These are phyloP conservation scores for Calocera cornea DNA, from an alignment of 768 basidiomycete species.

Conservation along the genomic window DNA sequence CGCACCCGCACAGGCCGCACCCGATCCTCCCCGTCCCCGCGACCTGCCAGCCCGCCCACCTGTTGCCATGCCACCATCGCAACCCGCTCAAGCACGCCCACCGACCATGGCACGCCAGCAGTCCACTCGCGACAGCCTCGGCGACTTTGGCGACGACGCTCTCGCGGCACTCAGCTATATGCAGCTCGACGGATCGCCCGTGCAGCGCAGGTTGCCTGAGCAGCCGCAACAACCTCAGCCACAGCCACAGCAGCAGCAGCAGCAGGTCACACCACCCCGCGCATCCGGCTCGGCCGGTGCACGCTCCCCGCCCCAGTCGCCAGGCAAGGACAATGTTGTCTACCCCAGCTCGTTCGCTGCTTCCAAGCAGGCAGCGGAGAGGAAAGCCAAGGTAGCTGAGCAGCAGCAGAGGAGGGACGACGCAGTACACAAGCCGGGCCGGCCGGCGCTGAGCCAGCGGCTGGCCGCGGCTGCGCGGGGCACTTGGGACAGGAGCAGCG, in stretches of 20 bases:
- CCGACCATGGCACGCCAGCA: background rate
- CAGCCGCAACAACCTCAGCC: constrained; percentile 23
- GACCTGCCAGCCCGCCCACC: too few relatives aligned
- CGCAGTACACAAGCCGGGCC: constrained; percentile 60
- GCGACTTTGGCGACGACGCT: background rate
- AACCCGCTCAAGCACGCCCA: too few relatives aligned
- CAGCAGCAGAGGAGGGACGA: constrained; percentile 72
- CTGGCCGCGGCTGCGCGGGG: constrained; percentile 28
- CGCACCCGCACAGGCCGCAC: background rate
- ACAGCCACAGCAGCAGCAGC: constrained; percentile 27
- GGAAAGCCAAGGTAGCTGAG: constrained; percentile 71
- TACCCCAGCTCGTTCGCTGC: constrained; percentile 56
- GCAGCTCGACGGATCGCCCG: background rate
- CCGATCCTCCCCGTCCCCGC: too few relatives aligned
- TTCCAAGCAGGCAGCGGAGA: constrained; percentile 67
- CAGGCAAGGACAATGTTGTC: constrained; percentile 19
- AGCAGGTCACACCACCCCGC: constrained; percentile 24
- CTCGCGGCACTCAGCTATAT: constrained; percentile 4
- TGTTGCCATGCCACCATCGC: background rate
- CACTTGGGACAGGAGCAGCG: constrained; percentile 57
- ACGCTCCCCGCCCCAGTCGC: constrained; percentile 33
- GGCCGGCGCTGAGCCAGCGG: constrained; percentile 30
- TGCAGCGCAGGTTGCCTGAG: background rate
- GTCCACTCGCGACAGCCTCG: background rate
- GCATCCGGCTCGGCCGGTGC: constrained; percentile 18